Base-by-base conservation (phyloP, 495 filamentous ascomycete species). In the Tetracladium marchalianum region DNA sequence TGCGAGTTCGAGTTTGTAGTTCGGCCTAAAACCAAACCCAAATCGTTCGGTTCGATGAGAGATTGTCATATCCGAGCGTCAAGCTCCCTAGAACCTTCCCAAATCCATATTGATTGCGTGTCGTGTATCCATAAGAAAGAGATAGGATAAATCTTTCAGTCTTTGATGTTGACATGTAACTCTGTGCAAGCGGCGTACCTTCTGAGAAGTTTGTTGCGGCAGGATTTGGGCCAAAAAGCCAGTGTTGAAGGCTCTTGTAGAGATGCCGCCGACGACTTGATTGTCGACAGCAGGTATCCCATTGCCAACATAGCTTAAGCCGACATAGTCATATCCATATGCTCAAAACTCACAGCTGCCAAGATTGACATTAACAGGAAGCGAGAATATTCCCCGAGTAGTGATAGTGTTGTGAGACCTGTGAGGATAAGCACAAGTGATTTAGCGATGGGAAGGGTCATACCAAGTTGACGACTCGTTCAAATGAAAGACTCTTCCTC, bases 11-110 rank as follows among this genome's bases (percentile, higher is more conserved):
- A 11, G 46, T 16, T 12, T 47, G n/a, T 7, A 19, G 16, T 19
- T 40, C 33, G 11, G 18, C 37, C 36, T 32, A 27, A 56, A 44
- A 3, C 53, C 51, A 44, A 70, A 6, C 67, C 65, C 13, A 72
- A 37, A 31, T 67, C 54, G 48, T 75, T 76, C 6, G 70, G 63
- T 5, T 56, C 52, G 52, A 75, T 75, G 18, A 66, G 60, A 1
- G 73, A 69, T 80, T 76, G 47, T 77, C 75, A 4, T 76, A 76
- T 4, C 75, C 75, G 15, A 80, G 65, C 11, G 71, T 75, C 5
- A 80, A 58, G 42, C 71, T 73, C 11, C 63, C 68, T 22, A 70
- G 63, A 7, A 73, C 69, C 44, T 67, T 60, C 31, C 67, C 65
- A 11, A 69, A 55, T 13, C 63, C 66, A 51, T 78, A 77, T 43